Evolutionary conservation across 805 yeast genomes (phyloP), one percentile per base, ranked within the genome.

Genomic region (Barnettozyma botsteinii): DNA sequence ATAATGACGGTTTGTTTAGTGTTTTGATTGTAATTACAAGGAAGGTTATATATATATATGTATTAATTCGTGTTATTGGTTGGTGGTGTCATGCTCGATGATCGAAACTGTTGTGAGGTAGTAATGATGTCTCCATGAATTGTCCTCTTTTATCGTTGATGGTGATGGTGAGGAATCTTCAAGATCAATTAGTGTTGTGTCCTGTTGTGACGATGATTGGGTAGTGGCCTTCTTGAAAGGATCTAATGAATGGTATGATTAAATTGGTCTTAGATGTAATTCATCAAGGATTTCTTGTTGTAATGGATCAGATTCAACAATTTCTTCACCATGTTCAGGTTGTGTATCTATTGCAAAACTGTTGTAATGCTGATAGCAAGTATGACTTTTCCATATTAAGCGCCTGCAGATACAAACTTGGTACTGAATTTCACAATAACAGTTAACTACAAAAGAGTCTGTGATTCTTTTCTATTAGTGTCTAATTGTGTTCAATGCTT

Each of bases 111-210:
- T 24, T 19, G 26, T 32, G 15, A 20, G 15, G 14, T 18, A 32
- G n/a, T 27, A 36, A 11, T 40, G 33, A 29, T 40, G 36, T 21
- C 35, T 33, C 39, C 39, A 35, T 7, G 12, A 32, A 11, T 31
- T 19, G 3, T 18, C 20, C 14, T n/a, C 20, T 12, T 27, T n/a
- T 35, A 3, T 4, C 2, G 3, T 13, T 23, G 25, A 20, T 9
- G 23, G 26, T 12, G 19, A 14, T 20, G 38, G 17, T 15, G 15
- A 5, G 5, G 10, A 8, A 15, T 15, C 12, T 17, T 41, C 38
- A 13, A 29, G n/a, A n/a, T n/a, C n/a, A n/a, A n/a, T n/a, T n/a
- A n/a, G n/a, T n/a, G n/a, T n/a, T n/a, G n/a, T n/a, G n/a, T n/a
- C n/a, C n/a, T n/a, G n/a, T n/a, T n/a, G n/a, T n/a, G n/a, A 8